Conservation (phyloP, 225 moss, liverwort and hornwort species). For the Ulota crispa region DNA sequence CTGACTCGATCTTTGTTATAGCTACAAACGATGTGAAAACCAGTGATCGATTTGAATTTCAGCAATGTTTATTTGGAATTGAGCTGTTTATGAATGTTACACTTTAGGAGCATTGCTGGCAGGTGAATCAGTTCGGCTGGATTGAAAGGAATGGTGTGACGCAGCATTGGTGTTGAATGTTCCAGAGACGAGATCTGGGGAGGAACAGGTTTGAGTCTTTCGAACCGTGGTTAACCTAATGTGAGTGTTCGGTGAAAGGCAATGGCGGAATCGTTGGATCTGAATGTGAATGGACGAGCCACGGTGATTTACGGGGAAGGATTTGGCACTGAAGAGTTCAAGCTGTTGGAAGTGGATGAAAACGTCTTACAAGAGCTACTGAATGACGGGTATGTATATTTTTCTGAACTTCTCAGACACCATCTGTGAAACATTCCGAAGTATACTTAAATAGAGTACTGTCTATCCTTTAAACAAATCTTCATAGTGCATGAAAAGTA, state of each 20-base stretch:
- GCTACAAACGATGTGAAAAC: background rate
- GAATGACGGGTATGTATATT: constrained; percentile 51
- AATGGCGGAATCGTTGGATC: constrained; percentile 58
- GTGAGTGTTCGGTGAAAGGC: constrained; percentile 9
- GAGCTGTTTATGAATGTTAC: background rate
- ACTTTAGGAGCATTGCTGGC: background rate
- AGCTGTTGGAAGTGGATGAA: constrained; percentile 86
- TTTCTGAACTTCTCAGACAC: background rate
- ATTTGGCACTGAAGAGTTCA: constrained; percentile 71
- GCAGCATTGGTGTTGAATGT: constrained; percentile 3
- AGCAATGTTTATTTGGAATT: background rate
- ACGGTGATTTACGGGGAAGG: constrained; percentile 60
- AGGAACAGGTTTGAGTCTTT: constrained; percentile 1
- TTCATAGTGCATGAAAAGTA: too few species aligned
- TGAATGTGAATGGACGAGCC: constrained; percentile 41
- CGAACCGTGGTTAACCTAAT: background rate
- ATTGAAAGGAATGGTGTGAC: background rate
- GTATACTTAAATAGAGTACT: background rate
- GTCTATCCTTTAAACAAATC: too few species aligned
- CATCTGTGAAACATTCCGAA: background rate
- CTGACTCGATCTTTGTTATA: too few species aligned
- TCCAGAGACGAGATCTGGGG: background rate
- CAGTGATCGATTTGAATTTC: background rate
- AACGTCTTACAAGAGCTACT: constrained; percentile 66
- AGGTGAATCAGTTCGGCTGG: constrained; percentile 7